Base-by-base conservation (phyloP, 1,284 basidiomycete species). In the Cryptococcus floricola region DNA sequence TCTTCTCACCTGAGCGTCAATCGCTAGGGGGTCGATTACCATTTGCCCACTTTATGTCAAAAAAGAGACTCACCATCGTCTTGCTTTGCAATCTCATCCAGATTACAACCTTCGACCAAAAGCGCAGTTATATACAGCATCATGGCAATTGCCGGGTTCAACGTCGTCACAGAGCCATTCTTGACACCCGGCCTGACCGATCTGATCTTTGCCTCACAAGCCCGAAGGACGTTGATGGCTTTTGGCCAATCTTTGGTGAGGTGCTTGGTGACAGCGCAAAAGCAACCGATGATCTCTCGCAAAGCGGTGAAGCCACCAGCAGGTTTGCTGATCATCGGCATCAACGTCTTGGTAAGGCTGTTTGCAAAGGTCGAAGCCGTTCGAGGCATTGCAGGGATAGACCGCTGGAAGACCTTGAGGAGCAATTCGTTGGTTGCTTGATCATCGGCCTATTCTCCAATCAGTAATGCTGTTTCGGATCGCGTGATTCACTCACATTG, bases 251-350 rank as follows among this genome's bases (percentile, higher is more conserved):
- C 90, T 63, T 90, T 87, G 0, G 96, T 98, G 31, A 98, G 81
- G 65, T 89, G 78, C 50, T 85, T 85, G 1, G 95, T 87, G 3
- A 90, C 87, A 0, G 84, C 83, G 71, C 93, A 95, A 77, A 94
- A 87, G 66, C 94, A 97, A 0, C 89, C 89, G 12, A 98, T 87
- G 8, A 86, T 85, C 75, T 96, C 93, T 76, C 94, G 90, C 38
- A 96, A 75, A 28, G 87, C 85, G 86, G 92, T 60, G 19, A 87
- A 75, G 38, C 87, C 85, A 18, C 87, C 84, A 4, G 82, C 75
- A 38, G 83, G 91, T 66, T 88, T 91, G 65, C 89, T 81, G 39
- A 96, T 87, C 86, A 95, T 91, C 0, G 87, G 88, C 65, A 95
- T 84, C 13, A 97, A 79, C 6, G 85, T 83, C 10, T 81, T 74